Percentiles rank a stretch among this genome's conserved stretches.
phyloP scores from a whole-genome alignment of 768 basidiomycete species.

The Termitomyces sp. region DNA sequence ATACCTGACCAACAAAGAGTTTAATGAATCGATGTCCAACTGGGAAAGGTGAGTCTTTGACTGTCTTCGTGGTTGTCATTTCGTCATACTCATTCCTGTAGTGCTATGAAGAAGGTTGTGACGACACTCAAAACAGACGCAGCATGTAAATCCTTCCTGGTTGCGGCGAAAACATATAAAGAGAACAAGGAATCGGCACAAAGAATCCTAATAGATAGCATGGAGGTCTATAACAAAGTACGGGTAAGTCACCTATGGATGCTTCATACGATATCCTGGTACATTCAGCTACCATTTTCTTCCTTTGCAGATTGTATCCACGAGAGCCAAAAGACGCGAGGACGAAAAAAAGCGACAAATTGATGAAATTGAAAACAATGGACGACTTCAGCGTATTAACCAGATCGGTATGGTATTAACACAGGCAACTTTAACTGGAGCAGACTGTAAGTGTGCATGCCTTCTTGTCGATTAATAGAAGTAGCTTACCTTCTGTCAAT shows the following conservation, averaged over 20 bases:
- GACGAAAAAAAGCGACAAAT: background rate
- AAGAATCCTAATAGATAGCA: background rate
- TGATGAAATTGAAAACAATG: background rate
- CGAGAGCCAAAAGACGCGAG: background rate
- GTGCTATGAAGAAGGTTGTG: background rate
- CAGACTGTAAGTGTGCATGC: background rate
- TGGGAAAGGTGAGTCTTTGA: background rate
- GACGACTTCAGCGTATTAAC: background rate
- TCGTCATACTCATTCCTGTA: background rate
- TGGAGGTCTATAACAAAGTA: background rate
- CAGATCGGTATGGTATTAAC: background rate
- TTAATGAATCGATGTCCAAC: background rate
- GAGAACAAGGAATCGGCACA: background rate
- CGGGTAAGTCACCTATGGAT: background rate
- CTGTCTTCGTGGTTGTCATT: background rate
- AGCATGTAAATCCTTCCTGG: background rate
- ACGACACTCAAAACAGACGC: background rate
- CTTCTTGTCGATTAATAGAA: background rate
- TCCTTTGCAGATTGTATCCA: background rate
- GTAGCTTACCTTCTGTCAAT: background rate
- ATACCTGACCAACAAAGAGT: background rate
- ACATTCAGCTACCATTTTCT: background rate
- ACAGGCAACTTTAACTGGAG: background rate
- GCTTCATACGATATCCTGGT: background rate
- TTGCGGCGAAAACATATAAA: background rate